Evolutionary conservation across 257 asterid species (phyloP), one percentile per base, ranked within the genome.

Genomic region (Nyctanthes arbortristis): DNA sequence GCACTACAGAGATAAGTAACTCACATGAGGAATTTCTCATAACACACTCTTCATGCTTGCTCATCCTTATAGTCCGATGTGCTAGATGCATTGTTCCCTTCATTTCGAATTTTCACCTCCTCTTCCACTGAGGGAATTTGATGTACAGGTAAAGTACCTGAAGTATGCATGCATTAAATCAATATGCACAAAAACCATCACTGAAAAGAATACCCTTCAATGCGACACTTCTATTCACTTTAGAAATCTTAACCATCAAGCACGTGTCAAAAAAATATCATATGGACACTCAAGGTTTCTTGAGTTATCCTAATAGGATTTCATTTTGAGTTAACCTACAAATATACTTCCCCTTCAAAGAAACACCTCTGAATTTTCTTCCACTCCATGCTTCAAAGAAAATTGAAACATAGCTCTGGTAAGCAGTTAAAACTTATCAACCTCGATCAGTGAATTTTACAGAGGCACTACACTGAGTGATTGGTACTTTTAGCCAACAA

Each of bases 81-180:
- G 61, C 67, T 66, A 40, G 16, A 54, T 43, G 60, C 65, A 14
- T 32, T 47, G 29, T 66, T 43, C 9, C 61, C 75, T 58, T 67
- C 28, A 28, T 49, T 71, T 28, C 66, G 80, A 45, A 71, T 43
- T 33, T 56, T 58, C 58, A 75, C 33, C 68, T 71, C 69, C 69
- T 70, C 45, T 49, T 70, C 68, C 69, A 70, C 63, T 49, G 66
- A 77, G n/a, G 80, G 75, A 55, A 71, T 52, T 4, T 75, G 79
- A 65, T 79, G 76, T 52, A 52, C n/a, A 4, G 87, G 79, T 29
- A 75, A 67, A 57, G 80, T 73, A 52, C 79, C 87, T 82, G 77
- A 67, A 72, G 28, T 56, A 54, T 5, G 49, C 73, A 68, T 11
- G 59, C 18, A 49, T 36, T 12, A 63, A 25, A 35, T 49, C 58